Evolutionary conservation across 208 protist genomes (phyloP), one percentile per base, ranked within the genome.

Genomic region (Phytomonas sp.): DNA sequence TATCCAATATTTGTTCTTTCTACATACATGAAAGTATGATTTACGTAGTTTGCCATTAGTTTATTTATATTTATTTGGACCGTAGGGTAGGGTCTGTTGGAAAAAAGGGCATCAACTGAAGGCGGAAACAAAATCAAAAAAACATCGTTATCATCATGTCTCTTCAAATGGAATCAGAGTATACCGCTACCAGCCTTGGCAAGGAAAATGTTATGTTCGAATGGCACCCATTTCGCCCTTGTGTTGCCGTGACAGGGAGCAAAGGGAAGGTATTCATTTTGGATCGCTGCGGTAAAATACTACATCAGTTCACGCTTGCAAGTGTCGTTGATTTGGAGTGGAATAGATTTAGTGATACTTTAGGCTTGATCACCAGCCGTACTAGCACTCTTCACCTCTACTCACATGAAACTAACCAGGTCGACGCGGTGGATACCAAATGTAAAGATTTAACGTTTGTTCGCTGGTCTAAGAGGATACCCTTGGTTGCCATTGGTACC

Each of bases 371-470:
- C 62, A 91, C 94, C 31, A 62, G 84, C 30, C 72, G 75, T 15
- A 86, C 77, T 0, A 73, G 75, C 32, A 74, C 76, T 20, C 74
- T 99, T 3, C 79, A 87, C 15, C 67, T 99, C 31, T 98, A 89
- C 80, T 87, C 92, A 33, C 66, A 85, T 31, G 78, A 84, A 60
- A 88, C 83, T 0, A 71, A 78, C 23, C 82, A 91, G 51, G 56
- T 82, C 0, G 84, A 96, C 26, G 76, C 51, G 2, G 65, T 99
- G 1, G 96, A 99, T 65, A 89, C 84, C 8, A 93, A 88, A 32
- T 32, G 96, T 26, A 93, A 89, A 37, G 94, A 98, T 34, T 80
- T 98, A 11, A 85, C 78, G 28, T 84, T 92, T 43, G 62, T 98
- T 51, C 74, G 74, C 15, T 99, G 97, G 97, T 96, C 96, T 7